Conservation (phyloP, 257 asterid species). For the Oldenlandia corymbosa region DNA sequence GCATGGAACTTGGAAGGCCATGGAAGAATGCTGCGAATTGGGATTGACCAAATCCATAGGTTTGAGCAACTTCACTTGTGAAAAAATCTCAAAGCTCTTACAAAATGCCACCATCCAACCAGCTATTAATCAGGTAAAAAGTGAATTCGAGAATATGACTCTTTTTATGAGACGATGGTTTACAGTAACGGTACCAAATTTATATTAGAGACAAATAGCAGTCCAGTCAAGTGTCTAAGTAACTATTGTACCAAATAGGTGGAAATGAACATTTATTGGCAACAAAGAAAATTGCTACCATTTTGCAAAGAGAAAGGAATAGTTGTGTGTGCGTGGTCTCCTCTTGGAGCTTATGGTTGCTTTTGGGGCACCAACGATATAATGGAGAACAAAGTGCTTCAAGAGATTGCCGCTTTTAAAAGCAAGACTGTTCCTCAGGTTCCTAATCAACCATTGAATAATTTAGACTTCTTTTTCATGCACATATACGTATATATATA, state of each 20-base stretch:
- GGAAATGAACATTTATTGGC: conserved; percentile 59
- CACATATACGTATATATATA: no score
- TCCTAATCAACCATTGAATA: no score
- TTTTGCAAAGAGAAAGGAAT: conserved; percentile 35
- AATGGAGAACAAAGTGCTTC: conserved; percentile 34
- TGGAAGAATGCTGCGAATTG: conserved; percentile 43
- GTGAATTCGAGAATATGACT: no score
- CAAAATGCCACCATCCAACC: conserved; percentile 35
- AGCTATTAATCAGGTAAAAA: conserved; percentile 47
- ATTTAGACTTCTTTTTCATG: no score
- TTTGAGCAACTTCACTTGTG: conserved; percentile 49
- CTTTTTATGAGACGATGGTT: no score
- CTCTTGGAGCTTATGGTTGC: conserved; percentile 42
- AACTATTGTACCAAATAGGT: conserved; percentile 23
- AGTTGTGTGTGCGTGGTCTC: conserved; percentile 48
- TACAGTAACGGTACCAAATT: no score
- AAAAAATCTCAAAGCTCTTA: conserved; percentile 34
- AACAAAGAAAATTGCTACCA: conserved; percentile 37
- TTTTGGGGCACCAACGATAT: conserved; percentile 39
- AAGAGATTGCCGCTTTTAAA: conserved; percentile 31
- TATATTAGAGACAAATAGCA: no score
- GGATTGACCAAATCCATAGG: conserved; percentile 54
- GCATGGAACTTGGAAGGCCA: conserved; percentile 45
- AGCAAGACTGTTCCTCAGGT: conserved; percentile 45
- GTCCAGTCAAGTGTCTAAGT: no score